Conservation (phyloP, 495 filamentous ascomycete species). For the Aspergillus baeticus region DNA sequence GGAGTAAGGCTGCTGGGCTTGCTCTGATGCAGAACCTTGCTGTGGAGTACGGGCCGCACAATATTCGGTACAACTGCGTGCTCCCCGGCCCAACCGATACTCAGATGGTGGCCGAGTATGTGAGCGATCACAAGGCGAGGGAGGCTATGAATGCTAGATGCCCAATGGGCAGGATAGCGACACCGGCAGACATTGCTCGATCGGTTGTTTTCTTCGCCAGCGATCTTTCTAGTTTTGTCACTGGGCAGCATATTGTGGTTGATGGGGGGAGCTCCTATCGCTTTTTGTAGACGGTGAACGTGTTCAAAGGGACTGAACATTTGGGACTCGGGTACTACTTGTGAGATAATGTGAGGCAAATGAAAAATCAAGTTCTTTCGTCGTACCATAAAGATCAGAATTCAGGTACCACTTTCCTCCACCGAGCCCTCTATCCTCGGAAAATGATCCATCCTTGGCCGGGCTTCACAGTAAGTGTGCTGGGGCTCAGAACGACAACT, state of each 20-base stretch:
- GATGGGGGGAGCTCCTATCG: not conserved
- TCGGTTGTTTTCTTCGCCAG: not conserved
- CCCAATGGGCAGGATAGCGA: not conserved
- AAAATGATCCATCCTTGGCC: no score
- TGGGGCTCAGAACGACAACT: no score
- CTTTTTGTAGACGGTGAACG: not conserved
- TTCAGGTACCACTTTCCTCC: no score
- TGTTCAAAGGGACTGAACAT: no score
- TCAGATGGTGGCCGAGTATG: slow-evolving; percentile 6
- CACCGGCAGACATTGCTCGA: not conserved
- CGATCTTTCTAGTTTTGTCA: not conserved
- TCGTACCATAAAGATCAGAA: no score
- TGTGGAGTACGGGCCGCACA: slow-evolving; percentile 1
- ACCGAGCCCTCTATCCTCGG: no score
- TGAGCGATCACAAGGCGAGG: not conserved
- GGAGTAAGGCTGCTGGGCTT: slow-evolving; percentile 2
- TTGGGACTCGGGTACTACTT: no score
- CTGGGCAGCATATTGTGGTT: not conserved
- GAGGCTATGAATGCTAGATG: not conserved
- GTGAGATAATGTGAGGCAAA: no score
- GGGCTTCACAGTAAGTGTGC: no score
- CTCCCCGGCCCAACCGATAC: slow-evolving; percentile 4
- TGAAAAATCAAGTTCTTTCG: no score
- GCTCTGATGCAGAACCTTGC: slow-evolving; percentile 6
- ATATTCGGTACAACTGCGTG: slow-evolving; percentile 12